Evolutionary conservation across 805 yeast species (phyloP), one percentile per base, ranked within the genome.

Genomic region (Wickerhamomyces xylosicus): DNA sequence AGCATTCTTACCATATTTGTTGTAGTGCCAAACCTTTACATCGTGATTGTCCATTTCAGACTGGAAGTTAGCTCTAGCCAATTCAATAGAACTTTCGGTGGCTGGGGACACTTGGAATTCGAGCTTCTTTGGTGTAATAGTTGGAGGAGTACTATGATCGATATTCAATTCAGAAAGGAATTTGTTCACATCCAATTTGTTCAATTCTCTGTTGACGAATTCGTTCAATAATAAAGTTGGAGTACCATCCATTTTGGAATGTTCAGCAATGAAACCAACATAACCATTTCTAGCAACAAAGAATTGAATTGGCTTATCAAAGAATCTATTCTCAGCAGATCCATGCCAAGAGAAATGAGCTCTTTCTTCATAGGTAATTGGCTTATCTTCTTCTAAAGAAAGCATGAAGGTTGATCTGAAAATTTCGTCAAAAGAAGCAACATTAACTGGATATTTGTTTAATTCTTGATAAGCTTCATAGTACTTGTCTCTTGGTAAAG

Each of bases 161-260:
- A 36, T 40, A 22, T 41, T 40, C 35, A 52, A 41, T 4, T 47
- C 38, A 19, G 42, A 34, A 37, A 49, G 43, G 37, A 62, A 63
- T 35, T 47, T 46, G 10, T 37, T 31, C 18, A 58, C 58, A 50
- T 74, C 63, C 53, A 74, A 57, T 53, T 73, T 69, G 41, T 59
- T 45, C 41, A 89, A 61, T 48, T 75, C 71, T 38, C 69, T 69
- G 46, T 77, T 69, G 31, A 90, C 69, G 54, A 69, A 78, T 62
- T 86, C 86, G 60, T 90, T 90, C 64, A 90, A 65, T 47, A 86
- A 78, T 53, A 85, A 76, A 22, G 95, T 90, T 56, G 97, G 95
- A 9, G 96, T 85, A 45, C 97, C 98, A 61, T 90, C 98, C 97
- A 90, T 90, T 67, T 77, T 83, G 18, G 97, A 86, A 67, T 90